Conservation (phyloP, 768 basidiomycete species). For the Suillus weaverae region DNA sequence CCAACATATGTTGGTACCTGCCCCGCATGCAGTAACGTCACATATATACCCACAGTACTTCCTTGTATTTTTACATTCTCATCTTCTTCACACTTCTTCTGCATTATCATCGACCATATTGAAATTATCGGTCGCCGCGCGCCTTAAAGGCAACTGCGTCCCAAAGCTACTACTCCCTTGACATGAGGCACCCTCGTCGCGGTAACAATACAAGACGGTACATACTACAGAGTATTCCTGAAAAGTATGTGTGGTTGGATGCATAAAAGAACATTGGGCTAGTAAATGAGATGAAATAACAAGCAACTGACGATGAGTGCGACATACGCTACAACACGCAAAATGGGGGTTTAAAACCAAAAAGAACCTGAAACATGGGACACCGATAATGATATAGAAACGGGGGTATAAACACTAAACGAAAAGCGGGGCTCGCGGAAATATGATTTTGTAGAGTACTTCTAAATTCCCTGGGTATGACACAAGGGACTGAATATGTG, state of each 20-base stretch:
- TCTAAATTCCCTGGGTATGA: background rate
- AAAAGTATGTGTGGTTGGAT: background rate
- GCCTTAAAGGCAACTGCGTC: conserved; percentile 2
- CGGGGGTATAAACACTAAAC: background rate
- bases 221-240: conserved; percentile 3
- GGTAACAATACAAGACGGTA: conserved; percentile 7
- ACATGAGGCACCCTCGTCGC: background rate
- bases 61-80: conserved; percentile 1
- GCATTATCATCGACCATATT: background rate
- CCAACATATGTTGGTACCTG: conserved; percentile 4
- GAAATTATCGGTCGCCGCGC: background rate
- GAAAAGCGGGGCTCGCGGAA: background rate
- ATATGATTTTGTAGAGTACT: conserved; percentile 1
- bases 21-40: background rate
- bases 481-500: background rate
- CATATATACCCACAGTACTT: background rate
- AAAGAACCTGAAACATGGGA: background rate
- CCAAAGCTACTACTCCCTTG: background rate
- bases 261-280: conserved; percentile 3
- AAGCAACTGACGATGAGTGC: background rate
- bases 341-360: background rate
- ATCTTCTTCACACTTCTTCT: background rate
- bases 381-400: conserved; percentile 1
- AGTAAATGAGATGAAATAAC: conserved; percentile 2
- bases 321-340: background rate